Percentiles rank a stretch among this genome's conserved stretches.
These are phyloP conservation scores for Spergularia bocconei DNA, from an alignment of 148 eudicot genomes.

Conservation along the genomic window DNA sequence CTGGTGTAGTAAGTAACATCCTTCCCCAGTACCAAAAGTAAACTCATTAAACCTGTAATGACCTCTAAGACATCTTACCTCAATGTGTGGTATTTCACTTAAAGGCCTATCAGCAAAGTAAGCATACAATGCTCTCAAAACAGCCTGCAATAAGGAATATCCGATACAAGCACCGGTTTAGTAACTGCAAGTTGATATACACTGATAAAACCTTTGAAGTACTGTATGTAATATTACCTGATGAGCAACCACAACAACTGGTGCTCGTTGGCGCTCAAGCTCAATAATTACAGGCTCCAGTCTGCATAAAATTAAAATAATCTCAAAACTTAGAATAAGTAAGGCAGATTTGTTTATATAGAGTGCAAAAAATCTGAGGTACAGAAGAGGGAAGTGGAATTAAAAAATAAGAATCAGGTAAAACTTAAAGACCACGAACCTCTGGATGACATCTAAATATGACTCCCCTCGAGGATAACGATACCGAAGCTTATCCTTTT, in stretches of 20 bases:
- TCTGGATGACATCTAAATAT: slow-evolving; percentile 96
- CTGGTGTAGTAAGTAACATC: not conserved
- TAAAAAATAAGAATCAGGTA: too few relatives aligned
- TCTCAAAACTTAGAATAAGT: not conserved
- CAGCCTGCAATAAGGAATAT: slow-evolving; percentile 46
- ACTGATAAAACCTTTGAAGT: slow-evolving; percentile 2
- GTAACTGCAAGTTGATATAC: not conserved
- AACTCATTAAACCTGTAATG: not conserved
- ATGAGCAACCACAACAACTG: slow-evolving; percentile 95
- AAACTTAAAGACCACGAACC: slow-evolving; percentile 39
- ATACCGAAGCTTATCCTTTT: slow-evolving; percentile 90
- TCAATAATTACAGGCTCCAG: slow-evolving; percentile 96
- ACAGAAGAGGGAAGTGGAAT: not conserved
- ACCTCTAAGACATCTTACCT: slow-evolving; percentile 47
- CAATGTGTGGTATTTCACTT: slow-evolving; percentile 91
- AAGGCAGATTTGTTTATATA: not conserved
- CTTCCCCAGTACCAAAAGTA: not conserved
- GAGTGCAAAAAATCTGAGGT: not conserved
- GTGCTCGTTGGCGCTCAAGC: slow-evolving; percentile 97
- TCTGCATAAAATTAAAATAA: slow-evolving; percentile 40
- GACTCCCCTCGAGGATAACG: slow-evolving; percentile 99
- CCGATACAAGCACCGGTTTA: not conserved
- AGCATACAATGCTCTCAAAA: slow-evolving; percentile 90
- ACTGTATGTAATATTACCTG: slow-evolving; percentile 51
- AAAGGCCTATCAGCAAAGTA: slow-evolving; percentile 98